These are phyloP conservation scores for Hibiscus mutabilis DNA, from an alignment of 345 rosid species.

Conservation along the genomic window DNA sequence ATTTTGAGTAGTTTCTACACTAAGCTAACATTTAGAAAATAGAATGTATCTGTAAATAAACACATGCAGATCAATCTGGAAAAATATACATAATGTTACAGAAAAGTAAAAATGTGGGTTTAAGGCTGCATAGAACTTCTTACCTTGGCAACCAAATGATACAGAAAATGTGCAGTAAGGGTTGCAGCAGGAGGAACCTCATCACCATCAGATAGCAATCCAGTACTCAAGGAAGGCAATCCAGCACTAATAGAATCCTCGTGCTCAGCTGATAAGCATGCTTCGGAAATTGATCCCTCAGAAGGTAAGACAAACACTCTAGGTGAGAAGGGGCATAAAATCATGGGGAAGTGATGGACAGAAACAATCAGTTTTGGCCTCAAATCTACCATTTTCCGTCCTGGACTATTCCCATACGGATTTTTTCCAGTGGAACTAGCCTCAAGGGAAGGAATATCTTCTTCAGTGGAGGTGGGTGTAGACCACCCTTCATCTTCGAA, in stretches of 20 bases:
- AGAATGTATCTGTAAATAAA: not conserved
- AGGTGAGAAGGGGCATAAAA: conserved; percentile 80
- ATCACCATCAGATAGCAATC: conserved; percentile 53
- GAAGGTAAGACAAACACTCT: conserved; percentile 89
- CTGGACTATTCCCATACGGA: conserved; percentile 20
- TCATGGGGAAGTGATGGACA: conserved; percentile 83
- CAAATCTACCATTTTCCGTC: conserved; percentile 29
- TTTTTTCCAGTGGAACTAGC: conserved; percentile 32
- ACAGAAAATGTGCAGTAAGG: conserved; percentile 87
- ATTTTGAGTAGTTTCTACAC: not conserved
- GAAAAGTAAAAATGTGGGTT: not conserved
- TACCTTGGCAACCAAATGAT: conserved; percentile 87
- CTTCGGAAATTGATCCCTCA: conserved; percentile 88
- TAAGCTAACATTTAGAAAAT: not conserved
- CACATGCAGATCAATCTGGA: not conserved
- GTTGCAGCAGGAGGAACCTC: conserved; percentile 81
- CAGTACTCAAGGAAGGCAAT: conserved; percentile 71
- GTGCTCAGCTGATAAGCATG: conserved; percentile 54
- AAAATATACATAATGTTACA: not conserved
- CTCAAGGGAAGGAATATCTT: conserved; percentile 36
- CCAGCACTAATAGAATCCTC: conserved; percentile 85
- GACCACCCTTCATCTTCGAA: conserved; percentile 62
- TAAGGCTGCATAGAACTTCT: conserved; percentile 3
- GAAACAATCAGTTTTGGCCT: conserved; percentile 47
- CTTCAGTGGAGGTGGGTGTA: conserved; percentile 40